Base-by-base conservation (phyloP, 495 filamentous ascomycete species). In the Opeltia flavorubescens region DNA sequence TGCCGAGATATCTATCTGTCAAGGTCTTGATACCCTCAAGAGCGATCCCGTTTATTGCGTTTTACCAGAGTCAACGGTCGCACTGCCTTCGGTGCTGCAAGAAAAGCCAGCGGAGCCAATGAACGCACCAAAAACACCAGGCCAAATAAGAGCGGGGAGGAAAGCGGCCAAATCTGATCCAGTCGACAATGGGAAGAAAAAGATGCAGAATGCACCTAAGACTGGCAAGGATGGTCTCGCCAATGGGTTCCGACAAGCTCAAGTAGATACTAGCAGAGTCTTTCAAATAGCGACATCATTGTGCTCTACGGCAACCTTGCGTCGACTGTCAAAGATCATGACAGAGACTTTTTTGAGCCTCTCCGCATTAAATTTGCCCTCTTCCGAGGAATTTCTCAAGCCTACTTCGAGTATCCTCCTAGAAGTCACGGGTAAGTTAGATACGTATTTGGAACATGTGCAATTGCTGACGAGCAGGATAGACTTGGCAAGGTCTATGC, bases 61-160 rank as follows among this genome's bases (percentile, higher is more conserved):
- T 15, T 70, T 98, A 21, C 83, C 86, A 6, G 91, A 98, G 50
- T 96, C 91, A 5, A 94, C 86, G 4, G 81, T 91, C 27, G 87
- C 83, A 0, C 75, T 87, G 49, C 86, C 87, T 7, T 78, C 84
- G 0, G 15, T 41, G 4, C 1, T 41, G 21, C 38, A 17, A 6
- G 4, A 5, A 4, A 21, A 21, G 0, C 38, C 38, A 12, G 21
- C 25, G 38, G 13, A 4, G 2, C 21, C 38, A 25, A 9, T 21
- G 13, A 25, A 0, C 15, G 15, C 25, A 21, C 38, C 18, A 1
- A 13, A 41, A 21, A 25, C 38, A 41, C 15, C 15, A 5, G n/a
- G n/a, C n/a, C 5, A 17, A 2, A 20, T 21, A 9, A 25, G 13
- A 4, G 25, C 15, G 25, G 21, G 15, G 15, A 41, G n/a, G 4